Conservation (phyloP, 768 basidiomycete species). For the Arthromyces matolae region DNA sequence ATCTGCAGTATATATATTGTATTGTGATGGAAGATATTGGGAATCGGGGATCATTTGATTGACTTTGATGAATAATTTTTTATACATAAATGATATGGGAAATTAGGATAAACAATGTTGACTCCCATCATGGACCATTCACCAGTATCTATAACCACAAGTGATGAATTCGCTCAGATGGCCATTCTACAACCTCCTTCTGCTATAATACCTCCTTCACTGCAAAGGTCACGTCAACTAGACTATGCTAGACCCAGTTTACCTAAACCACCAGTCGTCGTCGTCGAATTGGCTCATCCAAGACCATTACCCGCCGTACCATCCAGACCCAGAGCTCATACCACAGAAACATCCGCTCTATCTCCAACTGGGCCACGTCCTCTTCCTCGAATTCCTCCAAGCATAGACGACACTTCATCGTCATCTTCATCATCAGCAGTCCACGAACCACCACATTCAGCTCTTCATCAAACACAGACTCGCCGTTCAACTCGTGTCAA, state of each 20-base stretch:
- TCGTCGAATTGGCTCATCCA: conserved; percentile 14
- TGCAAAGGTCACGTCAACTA: conserved; percentile 15
- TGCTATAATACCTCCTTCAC: conserved; percentile 7
- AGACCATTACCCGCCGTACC: conserved; percentile 23
- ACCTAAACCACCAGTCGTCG: conserved; percentile 17
- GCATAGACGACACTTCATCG: background rate
- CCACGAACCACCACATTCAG: too few species aligned
- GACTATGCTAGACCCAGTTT: conserved; percentile 17
- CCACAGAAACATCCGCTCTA: background rate
- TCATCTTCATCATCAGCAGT: background rate
- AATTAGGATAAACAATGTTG: too few species aligned
- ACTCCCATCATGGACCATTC: too few species aligned
- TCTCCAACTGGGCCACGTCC: conserved; percentile 12
- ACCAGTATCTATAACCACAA: background rate
- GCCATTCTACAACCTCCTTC: conserved; percentile 19
- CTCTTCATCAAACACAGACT: too few species aligned
- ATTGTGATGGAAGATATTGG: conserved; percentile 12
- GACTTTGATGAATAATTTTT: conserved; percentile 10
- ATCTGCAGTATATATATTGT: too few species aligned
- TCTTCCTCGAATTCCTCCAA: conserved; percentile 23
- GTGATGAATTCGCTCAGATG: conserved; percentile 20
- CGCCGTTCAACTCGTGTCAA: conserved; percentile 16
- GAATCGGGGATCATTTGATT: conserved; percentile 16
- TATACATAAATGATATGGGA: too few species aligned
- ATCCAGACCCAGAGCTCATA: conserved; percentile 14